Evolutionary conservation across 306 rosid species (phyloP), one percentile per base, ranked within the genome.

Genomic region (Abrus pulchellus): DNA sequence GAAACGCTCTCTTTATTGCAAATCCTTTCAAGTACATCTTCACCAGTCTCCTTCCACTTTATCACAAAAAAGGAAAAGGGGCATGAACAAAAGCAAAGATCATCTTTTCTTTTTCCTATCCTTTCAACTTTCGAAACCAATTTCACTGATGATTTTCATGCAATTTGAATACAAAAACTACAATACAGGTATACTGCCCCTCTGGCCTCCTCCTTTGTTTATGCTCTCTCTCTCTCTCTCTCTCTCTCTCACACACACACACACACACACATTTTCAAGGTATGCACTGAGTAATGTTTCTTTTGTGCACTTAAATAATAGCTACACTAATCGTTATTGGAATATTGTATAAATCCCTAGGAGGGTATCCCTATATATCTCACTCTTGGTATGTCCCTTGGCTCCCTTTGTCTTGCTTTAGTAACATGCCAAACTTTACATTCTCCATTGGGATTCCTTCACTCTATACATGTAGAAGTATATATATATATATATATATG

Each of bases 361-460:
- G 90, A 83, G 75, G 85, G 91, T 82, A 89, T 88, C 84, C 87
- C 87, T 83, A 80, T 79, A 89, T 69, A 85, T 83, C 75, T 59
- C 53, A 62, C 81, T 87, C 87, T 71, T 13, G 47, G 59, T 87
- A 81, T 86, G 75, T 84, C 59, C 73, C 74, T 67, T 84, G 80
- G 76, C 80, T 75, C 79, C 81, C 71, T 70, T 84, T 89, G 91
- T 89, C 90, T 87, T 84, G 89, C 92, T 89, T 86, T 88, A 81
- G 90, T 88, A 89, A 90, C 93, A 90, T 92, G 94, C 94, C 93
- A 90, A 89, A 89, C 89, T 89, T 77, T 75, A 75, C 87, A 92
- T 87, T 85, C 91, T 90, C 82, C 87, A 88, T 92, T 88, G 97
- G 96, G 96, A 94, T 90, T 92, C 92, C 87, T 84, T 87, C 90